phyloP scores from a whole-genome alignment of 306 rosid species.

The Casuarina equisetifolia region DNA sequence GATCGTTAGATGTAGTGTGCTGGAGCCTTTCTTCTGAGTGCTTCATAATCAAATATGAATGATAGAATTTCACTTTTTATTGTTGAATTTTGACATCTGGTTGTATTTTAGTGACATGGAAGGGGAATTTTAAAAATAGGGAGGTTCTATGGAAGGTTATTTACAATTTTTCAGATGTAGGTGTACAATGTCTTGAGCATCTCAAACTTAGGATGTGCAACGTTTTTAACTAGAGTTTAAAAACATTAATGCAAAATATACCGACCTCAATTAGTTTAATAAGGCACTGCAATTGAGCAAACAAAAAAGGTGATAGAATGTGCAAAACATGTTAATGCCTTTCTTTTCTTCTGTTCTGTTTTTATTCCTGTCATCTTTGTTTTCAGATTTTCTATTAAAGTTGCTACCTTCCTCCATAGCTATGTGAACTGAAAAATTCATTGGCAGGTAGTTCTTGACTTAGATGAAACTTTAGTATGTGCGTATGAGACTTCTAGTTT shows the following conservation, averaged over 20 bases:
- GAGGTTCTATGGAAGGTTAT: background rate
- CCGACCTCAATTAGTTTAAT: background rate
- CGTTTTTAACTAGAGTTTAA: background rate
- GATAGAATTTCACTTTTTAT: no score
- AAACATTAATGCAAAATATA: conserved; percentile 5
- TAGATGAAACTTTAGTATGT: conserved; percentile 87
- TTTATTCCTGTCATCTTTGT: background rate
- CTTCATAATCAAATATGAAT: background rate
- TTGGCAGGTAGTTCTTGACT: conserved; percentile 86
- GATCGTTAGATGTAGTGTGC: background rate
- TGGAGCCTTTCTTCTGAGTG: background rate
- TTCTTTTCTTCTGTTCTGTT: background rate
- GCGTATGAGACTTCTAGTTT: conserved; percentile 83
- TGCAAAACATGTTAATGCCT: background rate
- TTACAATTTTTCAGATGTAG: background rate
- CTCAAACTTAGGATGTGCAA: background rate
- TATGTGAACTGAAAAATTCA: conserved; percentile 12
- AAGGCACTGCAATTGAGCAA: background rate
- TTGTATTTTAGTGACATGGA: background rate
- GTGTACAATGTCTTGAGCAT: background rate
- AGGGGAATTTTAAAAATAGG: background rate
- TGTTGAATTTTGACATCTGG: background rate
- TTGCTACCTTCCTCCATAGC: background rate
- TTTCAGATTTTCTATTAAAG: background rate
- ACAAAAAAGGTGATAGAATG: background rate